A percentile compares a stretch with the other conserved stretches of the same genome.
Conservation (phyloP, 2,329 filamentous ascomycete genomes). For the Fusarium albosuccineum region DNA sequence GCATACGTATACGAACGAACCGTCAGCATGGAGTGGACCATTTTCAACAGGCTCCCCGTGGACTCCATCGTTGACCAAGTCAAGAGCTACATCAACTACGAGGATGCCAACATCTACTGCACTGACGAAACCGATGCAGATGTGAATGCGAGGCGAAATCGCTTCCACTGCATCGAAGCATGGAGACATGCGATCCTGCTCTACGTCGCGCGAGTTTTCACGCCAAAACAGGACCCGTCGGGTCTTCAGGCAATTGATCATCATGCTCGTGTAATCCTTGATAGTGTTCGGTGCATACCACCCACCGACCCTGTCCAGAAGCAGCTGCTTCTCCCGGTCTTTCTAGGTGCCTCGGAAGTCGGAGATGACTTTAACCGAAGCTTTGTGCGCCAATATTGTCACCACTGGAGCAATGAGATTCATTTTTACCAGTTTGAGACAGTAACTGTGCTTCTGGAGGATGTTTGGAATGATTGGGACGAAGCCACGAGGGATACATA, state of each 20-base stretch:
- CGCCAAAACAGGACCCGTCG: neutral
- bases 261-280: constrained; percentile 4
- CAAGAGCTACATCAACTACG: constrained; percentile 13
- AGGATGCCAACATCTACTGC: neutral
- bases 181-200: constrained; percentile 15
- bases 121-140: neutral
- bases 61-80: constrained; percentile 7
- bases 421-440: constrained; percentile 13
- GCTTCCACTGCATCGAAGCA: constrained; percentile 16
- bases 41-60: constrained; percentile 6
- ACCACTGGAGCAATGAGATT: constrained; percentile 6
- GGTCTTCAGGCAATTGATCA: constrained; percentile 6
- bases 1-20: constrained; percentile 9
- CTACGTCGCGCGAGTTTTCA: constrained; percentile 10
- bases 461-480: constrained; percentile 10
- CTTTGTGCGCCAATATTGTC: constrained; percentile 3
- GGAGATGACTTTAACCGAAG: constrained; percentile 8
- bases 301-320: constrained; percentile 5
- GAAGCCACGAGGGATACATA: constrained; percentile 2
- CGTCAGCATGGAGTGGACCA: constrained; percentile 5
- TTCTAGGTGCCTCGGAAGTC: constrained; percentile 5
- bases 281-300: constrained; percentile 9
- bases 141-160: constrained; percentile 9
- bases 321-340: constrained; percentile 6
- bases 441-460: constrained; percentile 5